A percentile compares a stretch with the other conserved stretches of the same genome.
These are phyloP conservation scores for Benincasa hispida DNA, from an alignment of 306 rosid species.

Conservation along the genomic window DNA sequence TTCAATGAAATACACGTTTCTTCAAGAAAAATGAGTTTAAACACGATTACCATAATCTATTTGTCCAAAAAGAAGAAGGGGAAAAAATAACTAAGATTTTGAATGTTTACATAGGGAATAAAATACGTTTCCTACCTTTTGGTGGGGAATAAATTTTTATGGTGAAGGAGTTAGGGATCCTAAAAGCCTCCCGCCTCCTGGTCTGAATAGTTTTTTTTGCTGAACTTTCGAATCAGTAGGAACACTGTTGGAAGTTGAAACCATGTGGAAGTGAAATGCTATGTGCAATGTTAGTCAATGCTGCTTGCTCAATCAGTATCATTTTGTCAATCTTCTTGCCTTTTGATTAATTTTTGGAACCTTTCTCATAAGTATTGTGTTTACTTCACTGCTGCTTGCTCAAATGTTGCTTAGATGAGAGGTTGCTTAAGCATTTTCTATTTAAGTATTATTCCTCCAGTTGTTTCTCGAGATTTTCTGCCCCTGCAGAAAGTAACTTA, in stretches of 20 bases:
- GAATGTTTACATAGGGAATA: neutral
- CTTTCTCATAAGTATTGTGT: neutral
- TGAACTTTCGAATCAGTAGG: neutral
- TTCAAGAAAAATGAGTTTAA: neutral
- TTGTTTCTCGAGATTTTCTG: neutral
- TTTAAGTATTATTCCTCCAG: neutral
- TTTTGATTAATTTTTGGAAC: neutral
- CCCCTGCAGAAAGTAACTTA: neutral
- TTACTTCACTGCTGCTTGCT: neutral
- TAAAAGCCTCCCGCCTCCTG: neutral
- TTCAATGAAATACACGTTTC: neutral
- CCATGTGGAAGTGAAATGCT: neutral
- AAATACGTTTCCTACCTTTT: neutral
- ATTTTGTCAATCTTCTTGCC: neutral
- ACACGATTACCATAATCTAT: neutral
- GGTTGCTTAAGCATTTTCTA: neutral
- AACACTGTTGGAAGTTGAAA: neutral
- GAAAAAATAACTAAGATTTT: neutral
- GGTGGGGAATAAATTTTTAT: neutral
- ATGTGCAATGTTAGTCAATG: neutral
- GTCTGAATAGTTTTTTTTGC: neutral
- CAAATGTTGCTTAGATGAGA: neutral
- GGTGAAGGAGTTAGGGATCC: neutral
- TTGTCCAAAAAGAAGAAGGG: neutral
- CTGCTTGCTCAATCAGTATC: neutral